phyloP scores from a whole-genome alignment of 306 rosid species.

The Echinosophora koreensis region DNA sequence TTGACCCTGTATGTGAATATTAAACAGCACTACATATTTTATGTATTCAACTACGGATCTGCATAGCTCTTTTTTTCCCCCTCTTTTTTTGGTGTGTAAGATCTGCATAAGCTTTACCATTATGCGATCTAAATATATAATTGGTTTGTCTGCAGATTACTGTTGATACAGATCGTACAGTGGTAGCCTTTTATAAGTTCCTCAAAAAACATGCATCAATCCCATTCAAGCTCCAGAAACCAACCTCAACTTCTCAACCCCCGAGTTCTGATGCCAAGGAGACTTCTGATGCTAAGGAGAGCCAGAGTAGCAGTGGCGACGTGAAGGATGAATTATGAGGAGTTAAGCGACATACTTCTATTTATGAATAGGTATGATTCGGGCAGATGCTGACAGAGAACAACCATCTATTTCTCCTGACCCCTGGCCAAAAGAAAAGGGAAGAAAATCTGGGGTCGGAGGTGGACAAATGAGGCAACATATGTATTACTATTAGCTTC shows the following conservation, averaged over 20 bases:
- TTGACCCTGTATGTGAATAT: slow-evolving; percentile 58
- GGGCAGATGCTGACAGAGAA: slow-evolving; percentile 42
- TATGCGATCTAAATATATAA: not conserved
- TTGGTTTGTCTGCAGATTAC: slow-evolving; percentile 66
- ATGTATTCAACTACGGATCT: slow-evolving; percentile 29
- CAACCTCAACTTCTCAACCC: slow-evolving; percentile 61
- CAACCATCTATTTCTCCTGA: slow-evolving; percentile 24
- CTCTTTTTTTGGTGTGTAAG: not conserved
- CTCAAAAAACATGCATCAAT: slow-evolving; percentile 90
- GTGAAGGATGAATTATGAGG: slow-evolving; percentile 86
- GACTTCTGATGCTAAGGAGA: slow-evolving; percentile 50
- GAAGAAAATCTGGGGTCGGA: not conserved
- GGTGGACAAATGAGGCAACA: slow-evolving; percentile 27
- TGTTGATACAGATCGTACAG: slow-evolving; percentile 90
- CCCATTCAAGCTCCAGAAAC: slow-evolving; percentile 97
- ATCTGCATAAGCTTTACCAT: slow-evolving; percentile 26
- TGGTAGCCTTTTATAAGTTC: slow-evolving; percentile 95
- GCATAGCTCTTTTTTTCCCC: not conserved
- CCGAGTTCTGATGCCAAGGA: slow-evolving; percentile 59
- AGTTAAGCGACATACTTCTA: slow-evolving; percentile 16
- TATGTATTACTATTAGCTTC: slow-evolving; percentile 17
- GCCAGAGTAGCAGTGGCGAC: slow-evolving; percentile 55
- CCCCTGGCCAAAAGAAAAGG: slow-evolving; percentile 25
- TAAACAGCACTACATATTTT: slow-evolving; percentile 20
- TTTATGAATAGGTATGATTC: slow-evolving; percentile 43